phyloP scores from a whole-genome alignment of 768 basidiomycete species.

The Lactifluus volemus region DNA sequence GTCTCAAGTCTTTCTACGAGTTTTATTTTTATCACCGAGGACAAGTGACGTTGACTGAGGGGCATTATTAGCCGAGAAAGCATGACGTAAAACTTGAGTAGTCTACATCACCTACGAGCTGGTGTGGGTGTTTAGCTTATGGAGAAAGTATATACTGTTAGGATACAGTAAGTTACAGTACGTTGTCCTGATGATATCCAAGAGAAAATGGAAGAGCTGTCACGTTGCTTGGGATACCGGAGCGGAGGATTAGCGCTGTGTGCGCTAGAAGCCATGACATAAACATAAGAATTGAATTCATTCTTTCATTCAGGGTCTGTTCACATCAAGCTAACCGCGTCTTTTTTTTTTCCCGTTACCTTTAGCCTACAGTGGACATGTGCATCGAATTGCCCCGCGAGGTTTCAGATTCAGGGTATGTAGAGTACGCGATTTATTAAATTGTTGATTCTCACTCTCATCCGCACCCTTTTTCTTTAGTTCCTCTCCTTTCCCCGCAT shows the following conservation, averaged over 20 bases:
- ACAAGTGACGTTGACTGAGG: no score
- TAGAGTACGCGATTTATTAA: constrained; percentile 3
- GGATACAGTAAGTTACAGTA: no score
- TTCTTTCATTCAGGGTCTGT: background rate
- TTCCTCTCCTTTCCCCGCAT: background rate
- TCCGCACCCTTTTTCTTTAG: background rate
- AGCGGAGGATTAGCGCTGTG: background rate
- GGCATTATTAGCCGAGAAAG: no score
- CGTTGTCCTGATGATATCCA: background rate
- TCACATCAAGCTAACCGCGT: background rate
- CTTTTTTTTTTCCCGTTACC: background rate
- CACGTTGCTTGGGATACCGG: constrained; percentile 4
- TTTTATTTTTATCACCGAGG: no score
- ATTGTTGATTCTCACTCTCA: background rate
- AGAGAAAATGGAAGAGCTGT: background rate
- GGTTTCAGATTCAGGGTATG: constrained; percentile 5
- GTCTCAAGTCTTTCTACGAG: no score
- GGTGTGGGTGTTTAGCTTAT: no score
- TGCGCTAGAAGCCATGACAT: background rate
- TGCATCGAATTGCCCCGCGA: constrained; percentile 6
- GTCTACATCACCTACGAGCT: no score
- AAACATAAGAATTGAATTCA: background rate
- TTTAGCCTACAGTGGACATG: constrained; percentile 4
- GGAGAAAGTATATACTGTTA: no score
- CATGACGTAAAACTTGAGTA: no score